A percentile compares a stretch with the other conserved stretches of the same genome.
Evolutionary conservation across 2,329 filamentous ascomycete genomes (phyloP).

Genomic region (Aciculosporium take): DNA sequence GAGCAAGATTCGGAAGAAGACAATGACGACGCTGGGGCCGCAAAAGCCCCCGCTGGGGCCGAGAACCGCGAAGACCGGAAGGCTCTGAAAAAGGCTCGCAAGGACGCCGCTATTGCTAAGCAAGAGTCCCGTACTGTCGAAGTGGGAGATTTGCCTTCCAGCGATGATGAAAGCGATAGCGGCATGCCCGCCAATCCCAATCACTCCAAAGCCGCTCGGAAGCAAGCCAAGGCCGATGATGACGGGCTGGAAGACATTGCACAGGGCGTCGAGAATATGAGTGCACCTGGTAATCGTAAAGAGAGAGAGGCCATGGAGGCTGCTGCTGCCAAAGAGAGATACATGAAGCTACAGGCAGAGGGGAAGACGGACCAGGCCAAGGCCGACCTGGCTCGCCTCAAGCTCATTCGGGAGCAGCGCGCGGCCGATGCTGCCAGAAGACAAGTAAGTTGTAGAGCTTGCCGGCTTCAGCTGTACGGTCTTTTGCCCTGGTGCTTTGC

Average conservation of each 20-base stretch:
- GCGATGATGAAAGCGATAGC: conserved; percentile 46
- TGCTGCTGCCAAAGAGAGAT: conserved; percentile 75
- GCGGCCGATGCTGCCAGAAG: conserved; percentile 72
- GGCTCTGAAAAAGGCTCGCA: conserved; percentile 76
- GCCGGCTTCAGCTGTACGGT: background rate
- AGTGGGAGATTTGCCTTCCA: conserved; percentile 74
- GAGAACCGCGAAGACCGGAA: conserved; percentile 73
- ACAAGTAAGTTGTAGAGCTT: conserved; percentile 37
- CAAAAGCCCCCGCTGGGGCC: conserved; percentile 29
- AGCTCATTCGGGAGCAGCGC: conserved; percentile 70
- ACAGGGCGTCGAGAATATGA: conserved; percentile 41
- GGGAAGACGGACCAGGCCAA: conserved; percentile 95
- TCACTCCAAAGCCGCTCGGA: conserved; percentile 62
- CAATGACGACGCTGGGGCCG: conserved; percentile 30
- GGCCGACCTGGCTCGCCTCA: conserved; percentile 72
- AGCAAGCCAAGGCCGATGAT: conserved; percentile 31
- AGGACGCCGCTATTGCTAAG: conserved; percentile 72
- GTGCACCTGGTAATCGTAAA: conserved; percentile 32
- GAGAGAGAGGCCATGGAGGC: conserved; percentile 69
- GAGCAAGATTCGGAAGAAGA: conserved; percentile 38
- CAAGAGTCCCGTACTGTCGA: conserved; percentile 58
- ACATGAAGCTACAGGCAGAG: conserved; percentile 80
- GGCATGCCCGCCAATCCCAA: conserved; percentile 83
- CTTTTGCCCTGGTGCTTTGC: conserved; percentile 1
- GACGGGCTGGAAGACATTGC: conserved; percentile 34